Evolutionary conservation across 805 yeast genomes (phyloP).

Genomic region (Metahyphopichia silvanorum): DNA sequence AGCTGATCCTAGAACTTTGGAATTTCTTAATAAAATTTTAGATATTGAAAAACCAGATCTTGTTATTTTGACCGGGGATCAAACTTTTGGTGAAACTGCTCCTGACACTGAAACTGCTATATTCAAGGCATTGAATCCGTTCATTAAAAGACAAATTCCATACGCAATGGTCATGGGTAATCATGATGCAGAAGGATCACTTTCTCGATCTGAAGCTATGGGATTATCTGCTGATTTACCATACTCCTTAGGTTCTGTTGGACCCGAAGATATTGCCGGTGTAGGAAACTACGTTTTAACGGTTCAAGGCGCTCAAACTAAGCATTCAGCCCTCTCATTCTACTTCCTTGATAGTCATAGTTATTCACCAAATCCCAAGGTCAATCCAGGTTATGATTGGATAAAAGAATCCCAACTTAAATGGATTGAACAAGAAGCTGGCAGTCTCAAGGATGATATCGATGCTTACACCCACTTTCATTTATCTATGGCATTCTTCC

Average conservation of each 20-base stretch:
- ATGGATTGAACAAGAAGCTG: conserved; percentile 42
- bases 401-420: conserved; percentile 66
- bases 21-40: conserved; percentile 59
- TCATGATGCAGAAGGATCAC: conserved; percentile 87
- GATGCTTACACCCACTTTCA: conserved; percentile 40
- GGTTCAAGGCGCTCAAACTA: conserved; percentile 40
- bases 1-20: conserved; percentile 73
- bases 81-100: conserved; percentile 73
- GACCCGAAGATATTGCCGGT: conserved; percentile 72
- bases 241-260: conserved; percentile 56
- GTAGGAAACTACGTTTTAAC: conserved; percentile 73
- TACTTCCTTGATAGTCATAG: conserved; percentile 86
- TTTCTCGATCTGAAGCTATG: conserved; percentile 61
- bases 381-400: conserved; percentile 82
- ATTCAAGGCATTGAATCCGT: conserved; percentile 72
- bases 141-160: conserved; percentile 67
- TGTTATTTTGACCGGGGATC: conserved; percentile 89
- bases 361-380: conserved; percentile 63
- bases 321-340: conserved; percentile 49
- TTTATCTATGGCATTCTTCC: conserved; percentile 86
- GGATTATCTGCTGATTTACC: conserved; percentile 57
- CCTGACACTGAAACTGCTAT: conserved; percentile 82
- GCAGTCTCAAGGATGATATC: conserved; percentile 20
- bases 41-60: conserved; percentile 80
- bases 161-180: conserved; percentile 87